Conservation (phyloP, 345 rosid species). For the Salix koriyanagi region DNA sequence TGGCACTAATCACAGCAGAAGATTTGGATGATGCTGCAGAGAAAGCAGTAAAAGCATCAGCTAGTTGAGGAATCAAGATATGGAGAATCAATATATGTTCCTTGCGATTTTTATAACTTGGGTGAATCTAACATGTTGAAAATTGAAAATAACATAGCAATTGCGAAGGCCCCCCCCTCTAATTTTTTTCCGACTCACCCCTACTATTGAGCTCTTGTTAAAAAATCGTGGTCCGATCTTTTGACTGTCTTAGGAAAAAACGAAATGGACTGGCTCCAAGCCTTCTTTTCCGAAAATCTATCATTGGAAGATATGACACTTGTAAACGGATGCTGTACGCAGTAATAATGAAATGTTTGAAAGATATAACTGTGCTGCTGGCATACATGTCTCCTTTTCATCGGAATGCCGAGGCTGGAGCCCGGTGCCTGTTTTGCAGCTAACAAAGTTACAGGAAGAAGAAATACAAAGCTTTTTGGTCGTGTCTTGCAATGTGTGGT, state of each 20-base stretch:
- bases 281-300: background rate
- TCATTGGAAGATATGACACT: background rate
- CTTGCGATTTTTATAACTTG: background rate
- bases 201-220: background rate
- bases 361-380: no score
- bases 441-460: background rate
- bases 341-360: background rate
- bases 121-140: background rate
- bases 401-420: no score
- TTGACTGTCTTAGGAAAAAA: background rate
- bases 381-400: no score
- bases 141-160: conserved; percentile 10
- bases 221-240: background rate
- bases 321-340: background rate
- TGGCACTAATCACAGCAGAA: conserved; percentile 84
- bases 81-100: background rate
- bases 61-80: conserved; percentile 6
- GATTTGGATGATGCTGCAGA: conserved; percentile 98
- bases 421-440: no score
- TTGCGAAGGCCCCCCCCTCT: background rate
- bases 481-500: background rate
- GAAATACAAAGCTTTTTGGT: background rate
- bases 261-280: background rate
- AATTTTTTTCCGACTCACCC: background rate
- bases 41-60: conserved; percentile 66